phyloP scores from a whole-genome alignment of 1,139 yeast species.

The Lodderomyces theae region DNA sequence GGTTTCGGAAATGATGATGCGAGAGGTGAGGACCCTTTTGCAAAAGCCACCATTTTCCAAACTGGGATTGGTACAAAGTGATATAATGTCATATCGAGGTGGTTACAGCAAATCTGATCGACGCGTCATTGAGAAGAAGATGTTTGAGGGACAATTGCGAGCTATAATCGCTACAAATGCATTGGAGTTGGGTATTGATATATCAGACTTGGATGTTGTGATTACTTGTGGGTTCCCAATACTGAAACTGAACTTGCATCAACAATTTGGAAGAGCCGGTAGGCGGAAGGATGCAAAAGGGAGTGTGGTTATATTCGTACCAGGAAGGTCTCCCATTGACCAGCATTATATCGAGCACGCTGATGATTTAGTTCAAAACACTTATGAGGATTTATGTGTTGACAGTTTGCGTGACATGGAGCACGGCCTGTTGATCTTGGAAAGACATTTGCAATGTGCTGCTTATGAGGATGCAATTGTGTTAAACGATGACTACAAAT shows the following conservation, averaged over 20 bases:
- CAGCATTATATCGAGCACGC: slow-evolving; percentile 79
- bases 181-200: slow-evolving; percentile 89
- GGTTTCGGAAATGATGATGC: slow-evolving; percentile 84
- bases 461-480: slow-evolving; percentile 77
- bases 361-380: slow-evolving; percentile 50
- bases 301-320: slow-evolving; percentile 72
- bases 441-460: slow-evolving; percentile 90
- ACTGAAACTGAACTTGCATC: slow-evolving; percentile 83
- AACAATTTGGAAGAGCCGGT: slow-evolving; percentile 96
- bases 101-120: slow-evolving; percentile 88
- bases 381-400: slow-evolving; percentile 45
- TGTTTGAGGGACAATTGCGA: slow-evolving; percentile 80
- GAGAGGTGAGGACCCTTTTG: slow-evolving; percentile 62
- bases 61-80: slow-evolving; percentile 46
- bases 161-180: slow-evolving; percentile 97
- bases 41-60: slow-evolving; percentile 22
- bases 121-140: slow-evolving; percentile 78
- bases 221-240: slow-evolving; percentile 89
- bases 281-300: slow-evolving; percentile 67
- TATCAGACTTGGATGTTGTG: slow-evolving; percentile 89
- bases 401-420: slow-evolving; percentile 36
- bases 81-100: slow-evolving; percentile 91
- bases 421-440: slow-evolving; percentile 47
- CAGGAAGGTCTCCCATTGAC: slow-evolving; percentile 82
- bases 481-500: slow-evolving; percentile 49